phyloP scores from a whole-genome alignment of 345 rosid genomes.

The Barbarea vulgaris region DNA sequence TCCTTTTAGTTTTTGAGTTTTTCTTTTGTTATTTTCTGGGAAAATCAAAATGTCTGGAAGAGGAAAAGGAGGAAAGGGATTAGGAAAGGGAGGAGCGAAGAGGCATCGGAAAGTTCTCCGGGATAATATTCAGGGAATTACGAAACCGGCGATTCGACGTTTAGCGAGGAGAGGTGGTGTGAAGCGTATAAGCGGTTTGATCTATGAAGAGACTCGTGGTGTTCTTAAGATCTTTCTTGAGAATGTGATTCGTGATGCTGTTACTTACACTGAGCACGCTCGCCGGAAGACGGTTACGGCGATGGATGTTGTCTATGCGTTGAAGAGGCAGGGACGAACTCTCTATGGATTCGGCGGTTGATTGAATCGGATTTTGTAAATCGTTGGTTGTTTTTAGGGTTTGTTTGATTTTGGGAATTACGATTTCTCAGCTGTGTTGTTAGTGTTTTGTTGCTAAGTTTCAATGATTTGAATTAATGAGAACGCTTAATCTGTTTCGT shows the following conservation, averaged over 20 bases:
- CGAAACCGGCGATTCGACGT: slow-evolving; percentile 49
- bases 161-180: slow-evolving; percentile 50
- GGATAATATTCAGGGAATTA: slow-evolving; percentile 47
- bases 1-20: background rate
- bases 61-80: slow-evolving; percentile 52
- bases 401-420: background rate
- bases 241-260: slow-evolving; percentile 49
- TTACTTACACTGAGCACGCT: slow-evolving; percentile 48
- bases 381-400: background rate
- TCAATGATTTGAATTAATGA: background rate
- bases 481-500: background rate
- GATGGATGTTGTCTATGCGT: slow-evolving; percentile 46
- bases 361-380: background rate
- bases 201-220: slow-evolving; percentile 47
- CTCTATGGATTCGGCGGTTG: slow-evolving; percentile 42
- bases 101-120: slow-evolving; percentile 49
- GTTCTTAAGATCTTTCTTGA: slow-evolving; percentile 47
- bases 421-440: background rate
- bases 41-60: slow-evolving; percentile 41
- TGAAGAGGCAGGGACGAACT: slow-evolving; percentile 45
- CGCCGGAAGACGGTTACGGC: slow-evolving; percentile 42
- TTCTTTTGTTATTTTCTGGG: background rate
- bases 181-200: slow-evolving; percentile 46
- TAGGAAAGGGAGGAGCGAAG: slow-evolving; percentile 54
- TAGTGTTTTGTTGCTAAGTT: no score